Percentiles rank a stretch among this genome's conserved stretches.
Evolutionary conservation across 805 yeast species (phyloP).

Genomic region (Alloascoidea hylecoeti): DNA sequence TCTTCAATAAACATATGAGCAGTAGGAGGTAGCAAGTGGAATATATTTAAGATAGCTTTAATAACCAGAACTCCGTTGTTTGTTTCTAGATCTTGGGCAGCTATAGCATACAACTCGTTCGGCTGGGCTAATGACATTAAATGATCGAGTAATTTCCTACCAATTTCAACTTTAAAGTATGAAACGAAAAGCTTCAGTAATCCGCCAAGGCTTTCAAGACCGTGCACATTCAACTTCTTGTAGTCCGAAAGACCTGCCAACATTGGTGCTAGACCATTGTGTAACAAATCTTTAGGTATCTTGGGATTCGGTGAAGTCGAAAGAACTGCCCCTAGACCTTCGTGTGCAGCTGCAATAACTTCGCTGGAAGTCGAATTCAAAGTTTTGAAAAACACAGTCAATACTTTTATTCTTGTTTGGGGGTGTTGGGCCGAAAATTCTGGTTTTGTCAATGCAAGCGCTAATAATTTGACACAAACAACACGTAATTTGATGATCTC

Average conservation of each 20-base stretch:
- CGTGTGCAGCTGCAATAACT: slow-evolving; percentile 87
- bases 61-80: slow-evolving; percentile 79
- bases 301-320: slow-evolving; percentile 67
- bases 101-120: slow-evolving; percentile 53
- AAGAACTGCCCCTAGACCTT: slow-evolving; percentile 71
- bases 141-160: slow-evolving; percentile 84
- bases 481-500: slow-evolving; percentile 80
- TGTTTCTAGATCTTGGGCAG: slow-evolving; percentile 67
- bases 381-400: slow-evolving; percentile 92
- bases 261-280: slow-evolving; percentile 91
- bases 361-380: slow-evolving; percentile 73
- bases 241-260: slow-evolving; percentile 90
- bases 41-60: slow-evolving; percentile 79
- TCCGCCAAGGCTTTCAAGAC: slow-evolving; percentile 82
- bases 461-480: slow-evolving; percentile 72
- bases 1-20: slow-evolving; percentile 90
- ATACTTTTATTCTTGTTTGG: slow-evolving; percentile 60
- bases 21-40: slow-evolving; percentile 82
- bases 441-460: slow-evolving; percentile 74
- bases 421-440: slow-evolving; percentile 61
- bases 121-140: slow-evolving; percentile 94
- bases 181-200: slow-evolving; percentile 77
- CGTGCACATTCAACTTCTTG: slow-evolving; percentile 76
- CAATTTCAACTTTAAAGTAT: slow-evolving; percentile 94
- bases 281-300: slow-evolving; percentile 88